Evolutionary conservation across 2,329 filamentous ascomycete genomes (phyloP).

Genomic region (Hypoxylon sp.): DNA sequence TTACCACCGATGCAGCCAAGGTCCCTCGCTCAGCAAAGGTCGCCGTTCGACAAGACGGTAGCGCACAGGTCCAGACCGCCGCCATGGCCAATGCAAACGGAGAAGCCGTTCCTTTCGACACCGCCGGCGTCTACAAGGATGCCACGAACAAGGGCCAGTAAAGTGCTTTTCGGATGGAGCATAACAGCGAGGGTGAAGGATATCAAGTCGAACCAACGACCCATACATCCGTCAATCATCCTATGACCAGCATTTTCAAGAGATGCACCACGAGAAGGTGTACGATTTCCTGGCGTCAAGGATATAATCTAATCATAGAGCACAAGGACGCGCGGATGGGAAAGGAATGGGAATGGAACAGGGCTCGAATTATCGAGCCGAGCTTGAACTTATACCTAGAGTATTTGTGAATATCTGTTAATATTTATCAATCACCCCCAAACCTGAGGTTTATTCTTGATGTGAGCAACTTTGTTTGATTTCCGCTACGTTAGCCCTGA

Average conservation of each 20-base stretch:
- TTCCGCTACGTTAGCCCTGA: neutral
- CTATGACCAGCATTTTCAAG: conserved; percentile 19
- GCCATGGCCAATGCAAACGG: conserved; percentile 65
- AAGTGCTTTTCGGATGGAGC: conserved; percentile 31
- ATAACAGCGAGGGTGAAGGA: conserved; percentile 17
- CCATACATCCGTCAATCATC: conserved; percentile 32
- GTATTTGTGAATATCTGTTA: conserved; percentile 47
- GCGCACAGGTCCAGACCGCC: conserved; percentile 57
- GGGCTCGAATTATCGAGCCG: conserved; percentile 41
- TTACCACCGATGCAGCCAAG: conserved; percentile 50
- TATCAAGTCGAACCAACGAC: conserved; percentile 32
- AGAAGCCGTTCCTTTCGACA: conserved; percentile 63
- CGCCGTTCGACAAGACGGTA: conserved; percentile 45
- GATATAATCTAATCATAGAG: conserved; percentile 35
- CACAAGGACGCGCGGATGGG: conserved; percentile 27
- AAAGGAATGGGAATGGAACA: conserved; percentile 26
- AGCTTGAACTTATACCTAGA: conserved; percentile 47
- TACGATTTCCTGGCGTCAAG: conserved; percentile 35
- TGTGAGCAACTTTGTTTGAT: neutral
- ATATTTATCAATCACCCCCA: conserved; percentile 36
- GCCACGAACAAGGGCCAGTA: conserved; percentile 57
- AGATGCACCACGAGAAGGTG: conserved; percentile 15
- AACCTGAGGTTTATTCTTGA: neutral
- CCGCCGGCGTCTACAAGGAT: conserved; percentile 61
- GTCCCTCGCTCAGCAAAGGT: conserved; percentile 53